Evolutionary conservation across 2,329 filamentous ascomycete genomes (phyloP).

Genomic region (Neocucurbitaria cava): DNA sequence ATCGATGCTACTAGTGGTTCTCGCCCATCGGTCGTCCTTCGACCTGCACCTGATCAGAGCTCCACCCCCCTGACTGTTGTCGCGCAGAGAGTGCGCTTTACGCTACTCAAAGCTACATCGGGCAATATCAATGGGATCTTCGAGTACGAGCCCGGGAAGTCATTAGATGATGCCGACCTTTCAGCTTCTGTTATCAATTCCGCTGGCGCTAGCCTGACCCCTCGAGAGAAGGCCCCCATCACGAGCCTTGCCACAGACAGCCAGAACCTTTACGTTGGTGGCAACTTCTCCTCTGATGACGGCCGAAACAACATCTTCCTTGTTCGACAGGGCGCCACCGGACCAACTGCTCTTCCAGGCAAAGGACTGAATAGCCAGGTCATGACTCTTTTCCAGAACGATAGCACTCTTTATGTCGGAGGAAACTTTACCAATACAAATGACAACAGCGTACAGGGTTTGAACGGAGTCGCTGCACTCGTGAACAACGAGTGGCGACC

Average conservation of each 20-base stretch:
- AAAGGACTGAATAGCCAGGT: slow-evolving; percentile 84
- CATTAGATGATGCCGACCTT: slow-evolving; percentile 69
- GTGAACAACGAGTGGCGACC: slow-evolving; percentile 74
- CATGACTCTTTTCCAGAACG: slow-evolving; percentile 71
- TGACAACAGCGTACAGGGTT: slow-evolving; percentile 65
- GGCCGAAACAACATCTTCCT: slow-evolving; percentile 77
- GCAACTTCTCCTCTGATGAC: slow-evolving; percentile 75
- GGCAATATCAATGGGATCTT: slow-evolving; percentile 88
- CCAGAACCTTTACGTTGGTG: slow-evolving; percentile 73
- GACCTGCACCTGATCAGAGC: slow-evolving; percentile 69
- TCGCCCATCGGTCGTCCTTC: slow-evolving; percentile 79
- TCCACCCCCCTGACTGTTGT: slow-evolving; percentile 72
- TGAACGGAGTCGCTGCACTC: slow-evolving; percentile 80
- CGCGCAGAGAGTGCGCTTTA: slow-evolving; percentile 87
- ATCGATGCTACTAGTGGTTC: slow-evolving; percentile 82
- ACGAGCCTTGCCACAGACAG: slow-evolving; percentile 70
- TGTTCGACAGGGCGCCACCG: slow-evolving; percentile 64
- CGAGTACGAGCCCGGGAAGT: slow-evolving; percentile 77
- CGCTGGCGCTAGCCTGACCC: slow-evolving; percentile 71
- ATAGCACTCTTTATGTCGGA: slow-evolving; percentile 72
- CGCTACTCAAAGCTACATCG: slow-evolving; percentile 73
- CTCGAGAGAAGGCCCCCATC: slow-evolving; percentile 69
- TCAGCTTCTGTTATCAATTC: slow-evolving; percentile 76
- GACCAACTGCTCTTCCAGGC: slow-evolving; percentile 67
- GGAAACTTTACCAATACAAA: slow-evolving; percentile 82